phyloP scores from a whole-genome alignment of 441 rosid species.

The Breynia disticha region DNA sequence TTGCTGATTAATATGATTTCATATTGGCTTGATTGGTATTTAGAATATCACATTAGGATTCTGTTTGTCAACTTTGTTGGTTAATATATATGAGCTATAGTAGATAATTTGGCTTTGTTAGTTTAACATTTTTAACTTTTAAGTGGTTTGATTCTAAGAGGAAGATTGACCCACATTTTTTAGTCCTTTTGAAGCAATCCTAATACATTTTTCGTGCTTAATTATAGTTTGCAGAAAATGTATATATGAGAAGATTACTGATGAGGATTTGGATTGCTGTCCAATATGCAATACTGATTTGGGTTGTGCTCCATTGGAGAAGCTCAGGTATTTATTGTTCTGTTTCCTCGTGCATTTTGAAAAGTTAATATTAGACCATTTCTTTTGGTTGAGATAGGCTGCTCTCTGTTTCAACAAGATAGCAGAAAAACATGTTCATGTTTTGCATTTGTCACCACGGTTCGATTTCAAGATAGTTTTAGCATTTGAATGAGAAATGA shows the following conservation, averaged over 20 bases:
- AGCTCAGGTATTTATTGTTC: conserved; percentile 39
- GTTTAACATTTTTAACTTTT: no score
- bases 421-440: no score
- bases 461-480: not conserved
- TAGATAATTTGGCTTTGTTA: no score
- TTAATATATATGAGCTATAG: no score
- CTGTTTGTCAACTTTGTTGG: no score
- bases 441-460: not conserved
- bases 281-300: conserved; percentile 54
- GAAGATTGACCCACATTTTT: not conserved
- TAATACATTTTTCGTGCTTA: conserved; percentile 2
- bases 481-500: not conserved
- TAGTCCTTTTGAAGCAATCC: not conserved
- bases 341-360: not conserved
- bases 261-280: conserved; percentile 51
- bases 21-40: no score
- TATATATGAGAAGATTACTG: conserved; percentile 45
- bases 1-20: no score
- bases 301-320: conserved; percentile 48
- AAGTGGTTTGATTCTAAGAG: not conserved
- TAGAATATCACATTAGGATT: no score
- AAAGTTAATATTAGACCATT: no score
- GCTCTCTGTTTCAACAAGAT: no score
- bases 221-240: conserved; percentile 60
- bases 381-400: no score